These are phyloP conservation scores for Macadamia integrifolia DNA, from an alignment of 164 flowering plant genomes.

Conservation along the genomic window DNA sequence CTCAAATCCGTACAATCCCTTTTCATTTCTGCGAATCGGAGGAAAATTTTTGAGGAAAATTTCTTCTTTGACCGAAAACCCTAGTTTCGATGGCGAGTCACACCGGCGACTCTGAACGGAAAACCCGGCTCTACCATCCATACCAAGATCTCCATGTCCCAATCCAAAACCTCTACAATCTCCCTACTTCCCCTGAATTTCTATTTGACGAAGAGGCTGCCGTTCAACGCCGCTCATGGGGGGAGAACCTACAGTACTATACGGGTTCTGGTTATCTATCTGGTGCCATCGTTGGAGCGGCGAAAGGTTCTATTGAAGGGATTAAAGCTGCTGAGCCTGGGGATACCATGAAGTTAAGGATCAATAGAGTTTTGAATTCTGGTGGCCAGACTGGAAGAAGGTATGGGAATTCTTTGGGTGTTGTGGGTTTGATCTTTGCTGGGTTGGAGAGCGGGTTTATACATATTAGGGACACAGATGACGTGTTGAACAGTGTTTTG, in stretches of 20 bases:
- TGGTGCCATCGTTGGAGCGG: conserved; percentile 25
- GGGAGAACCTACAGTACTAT: conserved; percentile 22
- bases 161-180: no score
- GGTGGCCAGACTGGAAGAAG: conserved; percentile 39
- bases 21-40: no score
- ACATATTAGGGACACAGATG: conserved; percentile 46
- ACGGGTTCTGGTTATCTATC: conserved; percentile 46
- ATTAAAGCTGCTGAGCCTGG: conserved; percentile 40
- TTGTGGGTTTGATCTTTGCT: conserved; percentile 50
- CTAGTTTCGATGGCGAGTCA: no score
- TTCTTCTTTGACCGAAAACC: no score
- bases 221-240: no score
- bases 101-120: no score
- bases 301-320: conserved; percentile 38
- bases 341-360: conserved; percentile 42
- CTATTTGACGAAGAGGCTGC: no score
- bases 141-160: no score
- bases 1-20: no score
- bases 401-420: conserved; percentile 43
- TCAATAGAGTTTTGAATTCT: conserved; percentile 46
- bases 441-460: conserved; percentile 59
- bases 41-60: no score
- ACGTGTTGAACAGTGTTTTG: conserved; percentile 42
- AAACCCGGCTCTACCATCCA: no score
- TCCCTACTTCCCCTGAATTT: no score